Evolutionary conservation across 148 eudicot genomes (phyloP).

Genomic region (Vaccinium macrocarpon): DNA sequence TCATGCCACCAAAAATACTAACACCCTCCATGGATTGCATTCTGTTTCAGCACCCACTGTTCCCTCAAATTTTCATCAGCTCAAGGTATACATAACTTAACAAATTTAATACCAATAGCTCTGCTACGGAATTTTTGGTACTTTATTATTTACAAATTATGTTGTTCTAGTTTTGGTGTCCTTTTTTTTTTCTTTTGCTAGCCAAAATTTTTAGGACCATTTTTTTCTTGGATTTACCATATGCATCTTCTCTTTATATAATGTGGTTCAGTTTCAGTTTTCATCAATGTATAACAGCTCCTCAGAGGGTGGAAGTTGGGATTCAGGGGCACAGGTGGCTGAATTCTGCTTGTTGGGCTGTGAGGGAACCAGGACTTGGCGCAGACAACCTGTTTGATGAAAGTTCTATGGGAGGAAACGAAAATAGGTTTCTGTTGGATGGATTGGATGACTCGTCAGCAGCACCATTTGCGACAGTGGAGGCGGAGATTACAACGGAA

Average conservation of each 20-base stretch:
- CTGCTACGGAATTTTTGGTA: too few species aligned
- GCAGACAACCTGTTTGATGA: conserved; percentile 31
- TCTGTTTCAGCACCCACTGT: conserved; percentile 27
- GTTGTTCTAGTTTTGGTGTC: background rate
- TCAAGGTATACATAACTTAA: conserved; percentile 3
- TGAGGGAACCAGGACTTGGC: conserved; percentile 27
- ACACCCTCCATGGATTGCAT: conserved; percentile 32
- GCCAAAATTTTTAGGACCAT: too few species aligned
- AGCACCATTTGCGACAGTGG: conserved; percentile 44
- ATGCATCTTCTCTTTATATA: background rate
- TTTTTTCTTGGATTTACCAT: too few species aligned
- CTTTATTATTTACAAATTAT: too few species aligned
- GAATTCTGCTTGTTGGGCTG: conserved; percentile 45
- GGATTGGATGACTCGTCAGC: conserved; percentile 28
- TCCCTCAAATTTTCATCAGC: conserved; percentile 22
- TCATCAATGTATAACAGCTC: conserved; percentile 12
- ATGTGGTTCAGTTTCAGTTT: conserved; percentile 10
- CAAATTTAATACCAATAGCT: background rate
- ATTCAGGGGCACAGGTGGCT: conserved; percentile 30
- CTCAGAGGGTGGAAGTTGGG: conserved; percentile 21
- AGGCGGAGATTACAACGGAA: conserved; percentile 73
- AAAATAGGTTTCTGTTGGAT: conserved; percentile 35
- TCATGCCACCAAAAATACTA: background rate
- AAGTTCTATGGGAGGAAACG: conserved; percentile 15
- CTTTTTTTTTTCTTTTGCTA: too few species aligned